These are phyloP conservation scores for Corchorus capsularis DNA, from an alignment of 345 rosid species.

Conservation along the genomic window DNA sequence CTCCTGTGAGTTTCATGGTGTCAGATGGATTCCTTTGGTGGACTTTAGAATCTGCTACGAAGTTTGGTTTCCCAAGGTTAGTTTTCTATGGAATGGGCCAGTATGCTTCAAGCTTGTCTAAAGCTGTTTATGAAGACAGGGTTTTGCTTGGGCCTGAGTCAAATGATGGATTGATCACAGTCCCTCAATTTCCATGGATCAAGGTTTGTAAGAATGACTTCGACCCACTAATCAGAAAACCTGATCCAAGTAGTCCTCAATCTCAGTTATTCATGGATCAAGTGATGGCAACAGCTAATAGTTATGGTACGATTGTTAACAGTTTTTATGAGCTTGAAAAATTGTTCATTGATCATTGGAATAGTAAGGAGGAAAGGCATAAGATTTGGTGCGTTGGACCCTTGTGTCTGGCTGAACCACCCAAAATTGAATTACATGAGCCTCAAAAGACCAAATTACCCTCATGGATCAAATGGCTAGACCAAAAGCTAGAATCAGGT, in stretches of 20 bases:
- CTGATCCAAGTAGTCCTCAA: constrained; percentile 17
- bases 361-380: not conserved
- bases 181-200: constrained; percentile 72
- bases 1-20: constrained; percentile 51
- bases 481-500: constrained; percentile 47
- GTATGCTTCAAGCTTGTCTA: constrained; percentile 25
- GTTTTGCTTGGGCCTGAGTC: constrained; percentile 24
- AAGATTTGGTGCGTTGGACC: constrained; percentile 64
- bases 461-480: constrained; percentile 65
- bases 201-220: constrained; percentile 50
- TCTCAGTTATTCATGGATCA: constrained; percentile 25
- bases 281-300: constrained; percentile 1
- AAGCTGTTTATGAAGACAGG: not conserved
- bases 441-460: constrained; percentile 28
- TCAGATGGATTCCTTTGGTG: constrained; percentile 84
- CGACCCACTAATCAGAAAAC: not conserved
- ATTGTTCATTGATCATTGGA: constrained; percentile 42
- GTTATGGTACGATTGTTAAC: constrained; percentile 53
- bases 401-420: constrained; percentile 39
- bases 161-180: constrained; percentile 45
- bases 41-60: constrained; percentile 66
- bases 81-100: constrained; percentile 53
- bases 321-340: constrained; percentile 74
- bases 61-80: constrained; percentile 60
- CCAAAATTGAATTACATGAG: not conserved